Evolutionary conservation across 345 rosid genomes (phyloP).

Genomic region (Arabidopsis arenosa): DNA sequence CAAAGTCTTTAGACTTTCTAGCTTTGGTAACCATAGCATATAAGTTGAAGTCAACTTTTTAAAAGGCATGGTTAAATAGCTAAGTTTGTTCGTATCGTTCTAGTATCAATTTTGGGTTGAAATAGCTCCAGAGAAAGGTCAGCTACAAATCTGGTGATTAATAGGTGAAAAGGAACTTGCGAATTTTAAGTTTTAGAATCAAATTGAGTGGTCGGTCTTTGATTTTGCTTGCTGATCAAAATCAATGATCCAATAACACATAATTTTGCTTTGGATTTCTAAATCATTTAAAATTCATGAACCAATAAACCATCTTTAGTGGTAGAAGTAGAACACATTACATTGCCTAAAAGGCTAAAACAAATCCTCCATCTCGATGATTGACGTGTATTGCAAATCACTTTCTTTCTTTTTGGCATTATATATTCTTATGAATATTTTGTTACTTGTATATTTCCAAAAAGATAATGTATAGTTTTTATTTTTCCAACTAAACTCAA

Average conservation of each 20-base stretch:
- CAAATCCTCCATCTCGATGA: not conserved
- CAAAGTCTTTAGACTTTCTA: not conserved
- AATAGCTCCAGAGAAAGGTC: not conserved
- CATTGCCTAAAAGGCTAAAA: not conserved
- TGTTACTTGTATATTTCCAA: not conserved
- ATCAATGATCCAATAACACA: too few relatives aligned
- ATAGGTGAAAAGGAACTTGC: not conserved
- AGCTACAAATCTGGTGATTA: not conserved
- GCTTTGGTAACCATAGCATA: not conserved
- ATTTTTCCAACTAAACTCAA: conserved; percentile 11
- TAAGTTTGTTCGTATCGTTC: not conserved
- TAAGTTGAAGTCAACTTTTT: not conserved
- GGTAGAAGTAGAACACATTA: too few relatives aligned
- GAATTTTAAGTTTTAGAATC: not conserved
- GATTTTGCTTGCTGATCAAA: too few relatives aligned
- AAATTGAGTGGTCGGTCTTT: too few relatives aligned
- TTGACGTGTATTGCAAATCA: not conserved
- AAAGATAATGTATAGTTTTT: conserved; percentile 13
- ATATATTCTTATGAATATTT: not conserved
- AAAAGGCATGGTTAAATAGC: not conserved
- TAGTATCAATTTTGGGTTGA: not conserved
- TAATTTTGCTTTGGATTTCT: too few relatives aligned
- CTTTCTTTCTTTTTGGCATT: not conserved
- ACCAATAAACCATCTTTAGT: too few relatives aligned
- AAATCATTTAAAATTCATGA: too few relatives aligned